Evolutionary conservation across 2,329 filamentous ascomycete genomes (phyloP), one percentile per base, ranked within the genome.

Genomic region (Colletotrichum cordylinicola): DNA sequence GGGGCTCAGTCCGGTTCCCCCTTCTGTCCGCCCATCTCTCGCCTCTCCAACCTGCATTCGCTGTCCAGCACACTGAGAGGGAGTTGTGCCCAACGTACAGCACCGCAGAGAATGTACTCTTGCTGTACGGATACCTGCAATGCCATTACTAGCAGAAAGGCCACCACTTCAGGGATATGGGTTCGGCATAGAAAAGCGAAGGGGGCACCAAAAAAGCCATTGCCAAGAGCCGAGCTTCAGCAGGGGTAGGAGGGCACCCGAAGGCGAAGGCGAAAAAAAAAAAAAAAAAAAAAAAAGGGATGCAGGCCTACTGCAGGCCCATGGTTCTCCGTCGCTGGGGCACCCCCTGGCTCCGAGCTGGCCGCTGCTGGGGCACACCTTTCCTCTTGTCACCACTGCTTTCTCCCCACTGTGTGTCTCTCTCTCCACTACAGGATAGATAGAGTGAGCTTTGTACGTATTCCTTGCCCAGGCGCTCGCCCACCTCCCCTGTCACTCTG

Each of bases 291-390:
- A 70, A 74, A 27, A 64, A 43, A 71, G 72, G 61, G 58, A 70
- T 74, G 66, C 66, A 64, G 66, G 66, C 56, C 71, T 58, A 73
- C 64, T 73, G 70, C 56, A 73, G 65, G 70, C 72, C 67, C 67
- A 61, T 39, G 35, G 39, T 48, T 48, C 16, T 31, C 29, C 31
- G 58, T 39, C 60, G 35, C 48, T 24, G 37, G 67, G 72, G 52
- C 33, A 21, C 48, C 52, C 67, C 35, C 67, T 65, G 58, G 71
- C 66, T 71, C 52, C 67, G 24, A 60, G 37, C 35, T 33, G 61
- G 37, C 68, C 52, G 67, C 68, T 67, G 55, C 72, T 74, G 72
- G 55, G 67, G 61, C 72, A 71, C 72, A 71, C 72, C 39, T 68
- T 35, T 37, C 29, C 15, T 37, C 21, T 21, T 52, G 12, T 39